These are phyloP conservation scores for Auricularia cornea DNA, from an alignment of 768 basidiomycete species.

Conservation along the genomic window DNA sequence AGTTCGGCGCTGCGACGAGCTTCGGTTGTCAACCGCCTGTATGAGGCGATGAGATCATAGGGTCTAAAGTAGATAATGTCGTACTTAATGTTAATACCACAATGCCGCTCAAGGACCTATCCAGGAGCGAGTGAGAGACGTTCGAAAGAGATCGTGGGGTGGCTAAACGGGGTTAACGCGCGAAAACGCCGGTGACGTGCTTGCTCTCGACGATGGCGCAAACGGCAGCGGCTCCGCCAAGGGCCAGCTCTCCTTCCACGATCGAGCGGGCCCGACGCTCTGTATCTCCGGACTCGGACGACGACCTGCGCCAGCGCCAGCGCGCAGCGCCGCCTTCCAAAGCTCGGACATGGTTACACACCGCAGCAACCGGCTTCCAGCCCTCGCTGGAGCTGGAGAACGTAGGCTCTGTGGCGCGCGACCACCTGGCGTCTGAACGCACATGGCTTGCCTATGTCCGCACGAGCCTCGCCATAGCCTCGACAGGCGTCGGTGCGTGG, in stretches of 20 bases:
- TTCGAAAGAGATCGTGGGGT: no score
- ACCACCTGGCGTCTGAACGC: constrained; percentile 55
- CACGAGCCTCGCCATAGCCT: constrained; percentile 53
- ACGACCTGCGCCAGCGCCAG: not conserved
- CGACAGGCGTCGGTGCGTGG: constrained; percentile 48
- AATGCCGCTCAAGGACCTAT: no score
- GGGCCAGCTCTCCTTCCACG: no score
- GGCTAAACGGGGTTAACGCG: no score
- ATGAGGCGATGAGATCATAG: not conserved
- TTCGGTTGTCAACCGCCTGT: constrained; percentile 49
- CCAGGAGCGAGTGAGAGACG: no score
- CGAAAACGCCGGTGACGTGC: no score
- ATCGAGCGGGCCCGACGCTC: no score
- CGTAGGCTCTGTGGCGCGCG: constrained; percentile 53
- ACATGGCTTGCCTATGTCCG: constrained; percentile 58
- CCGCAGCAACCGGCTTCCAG: not conserved
- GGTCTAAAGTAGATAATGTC: no score
- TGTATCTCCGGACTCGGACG: no score
- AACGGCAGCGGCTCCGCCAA: no score
- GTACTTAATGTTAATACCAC: no score
- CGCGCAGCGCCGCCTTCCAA: not conserved
- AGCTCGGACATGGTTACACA: not conserved
- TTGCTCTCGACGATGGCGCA: no score
- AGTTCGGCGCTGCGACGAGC: constrained; percentile 35
- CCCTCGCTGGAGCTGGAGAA: constrained; percentile 39